Base-by-base conservation (phyloP, 495 filamentous ascomycete genomes). In the Xylaria longipes region DNA sequence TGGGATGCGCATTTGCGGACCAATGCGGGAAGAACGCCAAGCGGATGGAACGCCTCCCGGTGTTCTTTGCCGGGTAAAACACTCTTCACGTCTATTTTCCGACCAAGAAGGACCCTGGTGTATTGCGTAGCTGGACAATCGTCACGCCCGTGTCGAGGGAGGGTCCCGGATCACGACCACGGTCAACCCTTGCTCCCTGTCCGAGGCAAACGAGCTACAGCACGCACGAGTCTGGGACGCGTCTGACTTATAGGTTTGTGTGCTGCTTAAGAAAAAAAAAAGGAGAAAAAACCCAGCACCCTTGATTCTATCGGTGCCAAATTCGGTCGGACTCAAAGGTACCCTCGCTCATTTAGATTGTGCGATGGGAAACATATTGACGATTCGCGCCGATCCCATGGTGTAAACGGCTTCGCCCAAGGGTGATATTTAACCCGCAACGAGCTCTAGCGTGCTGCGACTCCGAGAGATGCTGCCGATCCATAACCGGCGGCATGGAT, bases 361-460 rank as follows among this genome's bases (percentile, higher is more conserved):
- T 25, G 57, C 8, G 29, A 17, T 9, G 1, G 14, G 1, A 29
- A 63, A 37, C 4, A 22, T 9, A 37, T 41, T 35, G 33, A 43
- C 22, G 31, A 29, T n/a, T 27, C 58, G 58, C 41, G 43, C 43
- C 1, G 43, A 54, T 39, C 56, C 52, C 46, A 68, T 46, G 20
- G 35, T 2, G 7, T 3, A 46, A 56, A 41, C 15, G 29, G 46
- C 35, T 58, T 39, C 68, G 45, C 41, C 68, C 65, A 71, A 75
- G 77, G 77, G 77, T 69, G 57, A 79, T 77, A 73, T 73, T 77
- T 79, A 41, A 69, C 75, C 77, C 77, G 77, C 69, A 41, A 37
- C 61, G 66, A 61, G 70, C 68, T 37, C 43, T 63, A 33, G 35
- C 31, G 57, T 35, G 41, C 70, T 72, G 69, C 71, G 35, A 69